Percentiles rank a stretch among this genome's conserved stretches.
These are phyloP conservation scores for Syzygium oleosum DNA, from an alignment of 345 rosid genomes.

Conservation along the genomic window DNA sequence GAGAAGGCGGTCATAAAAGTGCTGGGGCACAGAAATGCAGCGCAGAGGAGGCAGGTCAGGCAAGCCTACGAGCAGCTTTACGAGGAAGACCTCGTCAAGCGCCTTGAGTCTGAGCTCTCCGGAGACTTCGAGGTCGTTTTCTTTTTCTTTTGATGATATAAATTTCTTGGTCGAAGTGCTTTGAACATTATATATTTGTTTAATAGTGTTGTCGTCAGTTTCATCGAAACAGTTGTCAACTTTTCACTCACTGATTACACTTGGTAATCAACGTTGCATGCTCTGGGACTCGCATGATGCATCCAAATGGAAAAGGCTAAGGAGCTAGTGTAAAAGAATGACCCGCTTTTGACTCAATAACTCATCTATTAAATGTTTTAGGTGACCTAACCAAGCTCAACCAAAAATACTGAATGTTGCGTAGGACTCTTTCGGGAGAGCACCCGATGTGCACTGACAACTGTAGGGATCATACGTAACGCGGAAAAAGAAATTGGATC, in stretches of 20 bases:
- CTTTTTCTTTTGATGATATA: not conserved
- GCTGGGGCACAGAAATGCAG: slow-evolving; percentile 45
- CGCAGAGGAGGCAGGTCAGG: slow-evolving; percentile 47
- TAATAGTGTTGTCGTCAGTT: not conserved
- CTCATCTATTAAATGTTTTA: not conserved
- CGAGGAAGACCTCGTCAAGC: slow-evolving; percentile 48
- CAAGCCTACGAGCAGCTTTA: slow-evolving; percentile 26
- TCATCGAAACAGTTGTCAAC: not conserved
- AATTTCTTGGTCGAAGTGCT: not conserved
- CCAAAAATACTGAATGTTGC: not conserved
- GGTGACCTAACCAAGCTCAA: not conserved
- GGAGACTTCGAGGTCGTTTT: slow-evolving; percentile 30
- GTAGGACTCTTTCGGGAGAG: not conserved
- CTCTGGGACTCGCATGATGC: not conserved
- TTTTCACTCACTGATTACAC: not conserved
- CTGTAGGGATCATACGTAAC: not conserved
- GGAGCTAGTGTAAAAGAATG: not conserved
- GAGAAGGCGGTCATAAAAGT: slow-evolving; percentile 35
- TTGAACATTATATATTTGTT: not conserved
- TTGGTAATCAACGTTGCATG: not conserved
- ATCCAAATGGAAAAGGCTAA: not conserved
- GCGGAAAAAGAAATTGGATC: not conserved
- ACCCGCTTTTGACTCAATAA: not conserved
- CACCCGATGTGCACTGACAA: not conserved
- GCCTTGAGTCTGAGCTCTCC: slow-evolving; percentile 51